A percentile compares a stretch with the other conserved stretches of the same genome.
Evolutionary conservation across 768 basidiomycete genomes (phyloP).

Genomic region (Terana coerulea): DNA sequence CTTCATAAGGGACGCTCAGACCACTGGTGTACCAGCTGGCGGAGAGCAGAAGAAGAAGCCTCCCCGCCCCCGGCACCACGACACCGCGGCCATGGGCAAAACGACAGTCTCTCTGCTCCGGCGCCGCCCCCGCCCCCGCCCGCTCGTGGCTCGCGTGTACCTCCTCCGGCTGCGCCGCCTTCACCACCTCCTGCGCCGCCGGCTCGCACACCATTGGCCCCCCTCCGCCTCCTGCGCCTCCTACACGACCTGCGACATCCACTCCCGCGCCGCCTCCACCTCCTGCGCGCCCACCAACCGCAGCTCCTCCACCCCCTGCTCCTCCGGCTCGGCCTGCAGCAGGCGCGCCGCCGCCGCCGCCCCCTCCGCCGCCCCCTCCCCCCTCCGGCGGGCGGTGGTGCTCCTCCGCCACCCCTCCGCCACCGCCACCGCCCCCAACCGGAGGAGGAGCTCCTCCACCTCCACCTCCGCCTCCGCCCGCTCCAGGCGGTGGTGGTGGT

Average conservation of each 20-base stretch:
- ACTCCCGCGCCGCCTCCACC: slow-evolving; percentile 33
- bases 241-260: slow-evolving; percentile 21
- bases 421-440: slow-evolving; percentile 29
- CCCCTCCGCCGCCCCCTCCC: slow-evolving; percentile 24
- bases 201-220: slow-evolving; percentile 28
- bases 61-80: slow-evolving; percentile 37
- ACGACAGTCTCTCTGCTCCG: slow-evolving; percentile 39
- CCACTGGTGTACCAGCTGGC: slow-evolving; percentile 21
- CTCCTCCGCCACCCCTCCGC: slow-evolving; percentile 28
- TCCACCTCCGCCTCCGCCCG: slow-evolving; percentile 26
- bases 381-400: background rate
- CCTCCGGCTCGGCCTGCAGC: slow-evolving; percentile 20
- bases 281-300: slow-evolving; percentile 31
- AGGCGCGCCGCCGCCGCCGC: slow-evolving; percentile 38
- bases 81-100: slow-evolving; percentile 24
- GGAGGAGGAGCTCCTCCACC: slow-evolving; percentile 9
- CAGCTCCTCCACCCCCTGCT: slow-evolving; percentile 29
- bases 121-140: slow-evolving; percentile 34
- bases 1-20: slow-evolving; percentile 58
- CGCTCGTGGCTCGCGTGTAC: slow-evolving; percentile 31
- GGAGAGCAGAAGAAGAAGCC: slow-evolving; percentile 28
- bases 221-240: slow-evolving; percentile 30
- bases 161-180: slow-evolving; percentile 33
- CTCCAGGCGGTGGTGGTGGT: slow-evolving; percentile 22
- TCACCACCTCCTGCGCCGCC: slow-evolving; percentile 31